phyloP scores from a whole-genome alignment of 768 basidiomycete genomes.

The Steccherinum ochraceum region DNA sequence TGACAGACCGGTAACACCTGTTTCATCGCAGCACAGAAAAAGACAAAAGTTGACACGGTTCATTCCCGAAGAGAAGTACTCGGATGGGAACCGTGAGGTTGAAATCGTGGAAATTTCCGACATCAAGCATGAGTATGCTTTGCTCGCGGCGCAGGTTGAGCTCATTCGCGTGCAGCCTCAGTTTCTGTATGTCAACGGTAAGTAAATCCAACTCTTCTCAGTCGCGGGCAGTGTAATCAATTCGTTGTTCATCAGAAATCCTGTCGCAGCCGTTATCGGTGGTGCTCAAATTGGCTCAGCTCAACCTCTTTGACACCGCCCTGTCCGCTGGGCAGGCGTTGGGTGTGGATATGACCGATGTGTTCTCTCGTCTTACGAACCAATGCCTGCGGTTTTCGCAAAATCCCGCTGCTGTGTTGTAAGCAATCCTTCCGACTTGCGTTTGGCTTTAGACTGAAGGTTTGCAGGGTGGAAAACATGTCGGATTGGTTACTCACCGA shows the following conservation, averaged over 20 bases:
- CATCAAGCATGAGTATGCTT: slow-evolving; percentile 69
- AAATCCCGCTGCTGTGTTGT: slow-evolving; percentile 56
- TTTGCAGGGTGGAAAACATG: slow-evolving; percentile 56
- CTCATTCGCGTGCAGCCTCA: slow-evolving; percentile 63
- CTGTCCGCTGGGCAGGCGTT: slow-evolving; percentile 70
- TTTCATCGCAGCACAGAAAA: slow-evolving; percentile 49
- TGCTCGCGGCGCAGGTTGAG: slow-evolving; percentile 73
- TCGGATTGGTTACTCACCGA: slow-evolving; percentile 83
- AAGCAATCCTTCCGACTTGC: slow-evolving; percentile 20
- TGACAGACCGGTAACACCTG: slow-evolving; percentile 8
- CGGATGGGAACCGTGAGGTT: slow-evolving; percentile 54
- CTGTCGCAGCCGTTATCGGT: slow-evolving; percentile 48
- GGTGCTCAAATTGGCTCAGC: slow-evolving; percentile 72
- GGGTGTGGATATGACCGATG: slow-evolving; percentile 78
- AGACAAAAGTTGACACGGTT: slow-evolving; percentile 64
- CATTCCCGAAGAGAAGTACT: slow-evolving; percentile 72
- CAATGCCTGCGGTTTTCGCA: slow-evolving; percentile 75
- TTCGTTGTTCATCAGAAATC: slow-evolving; percentile 32
- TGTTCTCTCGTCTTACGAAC: slow-evolving; percentile 71
- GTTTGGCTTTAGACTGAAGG: neutral
- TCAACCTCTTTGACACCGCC: slow-evolving; percentile 73
- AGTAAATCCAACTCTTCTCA: slow-evolving; percentile 19
- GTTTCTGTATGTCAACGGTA: slow-evolving; percentile 60
- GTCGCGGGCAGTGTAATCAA: slow-evolving; percentile 5
- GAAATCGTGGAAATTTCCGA: slow-evolving; percentile 79